These are phyloP conservation scores for Kurtzmaniella natalensis DNA, from an alignment of 1,139 yeast genomes.

Conservation along the genomic window DNA sequence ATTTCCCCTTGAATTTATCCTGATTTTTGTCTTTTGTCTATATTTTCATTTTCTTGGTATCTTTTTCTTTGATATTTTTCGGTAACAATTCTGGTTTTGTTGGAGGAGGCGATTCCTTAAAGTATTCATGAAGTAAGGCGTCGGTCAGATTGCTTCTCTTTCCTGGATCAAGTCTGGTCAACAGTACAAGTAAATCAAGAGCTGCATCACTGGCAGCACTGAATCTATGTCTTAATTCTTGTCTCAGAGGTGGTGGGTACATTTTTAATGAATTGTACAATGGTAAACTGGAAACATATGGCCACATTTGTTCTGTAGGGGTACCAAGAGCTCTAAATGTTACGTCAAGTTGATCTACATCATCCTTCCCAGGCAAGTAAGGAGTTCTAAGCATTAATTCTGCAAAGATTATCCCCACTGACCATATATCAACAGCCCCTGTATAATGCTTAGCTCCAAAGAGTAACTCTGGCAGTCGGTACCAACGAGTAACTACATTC, in stretches of 20 bases:
- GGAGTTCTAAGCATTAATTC: constrained; percentile 94
- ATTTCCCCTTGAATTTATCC: too few relatives aligned
- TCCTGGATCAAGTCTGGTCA: constrained; percentile 78
- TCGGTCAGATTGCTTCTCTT: constrained; percentile 62
- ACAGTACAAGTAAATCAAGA: constrained; percentile 63
- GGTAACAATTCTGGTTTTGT: constrained; percentile 72
- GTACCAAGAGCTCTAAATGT: constrained; percentile 95
- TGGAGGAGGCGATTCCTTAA: constrained; percentile 71
- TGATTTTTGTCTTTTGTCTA: too few relatives aligned
- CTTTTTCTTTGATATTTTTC: constrained; percentile 30
- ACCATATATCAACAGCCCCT: constrained; percentile 88
- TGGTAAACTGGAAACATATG: constrained; percentile 78
- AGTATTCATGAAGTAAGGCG: constrained; percentile 67
- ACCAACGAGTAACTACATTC: constrained; percentile 96
- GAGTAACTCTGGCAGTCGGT: constrained; percentile 88
- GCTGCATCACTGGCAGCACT: constrained; percentile 91
- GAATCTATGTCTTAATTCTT: constrained; percentile 77
- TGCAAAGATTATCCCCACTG: constrained; percentile 93
- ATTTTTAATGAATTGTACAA: constrained; percentile 65
- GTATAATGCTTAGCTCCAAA: constrained; percentile 90
- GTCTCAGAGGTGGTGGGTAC: constrained; percentile 81
- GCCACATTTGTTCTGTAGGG: constrained; percentile 92
- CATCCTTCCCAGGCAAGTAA: constrained; percentile 88
- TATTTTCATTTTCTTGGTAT: constrained; percentile 14
- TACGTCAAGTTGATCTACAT: constrained; percentile 81